Base-by-base conservation (phyloP, 106 monocot genomes). In the Acanthochlamys bracteata region DNA sequence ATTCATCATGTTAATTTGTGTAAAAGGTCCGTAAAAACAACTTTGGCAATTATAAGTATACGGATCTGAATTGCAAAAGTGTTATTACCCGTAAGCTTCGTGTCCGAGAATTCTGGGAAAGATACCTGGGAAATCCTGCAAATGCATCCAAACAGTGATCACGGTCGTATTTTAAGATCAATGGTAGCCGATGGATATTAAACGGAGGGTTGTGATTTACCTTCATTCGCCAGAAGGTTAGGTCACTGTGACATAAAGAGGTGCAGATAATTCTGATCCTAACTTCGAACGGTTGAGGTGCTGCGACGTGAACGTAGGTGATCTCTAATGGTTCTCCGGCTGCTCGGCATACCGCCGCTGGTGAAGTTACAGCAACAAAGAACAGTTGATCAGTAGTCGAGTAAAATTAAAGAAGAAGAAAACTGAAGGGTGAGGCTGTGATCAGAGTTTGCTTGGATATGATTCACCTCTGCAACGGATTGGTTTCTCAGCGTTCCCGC, bases 71-170 rank as follows among this genome's bases (percentile, higher is more conserved):
- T n/a, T n/a, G n/a, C n/a, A n/a, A n/a, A n/a, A n/a, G n/a, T n/a
- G n/a, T n/a, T n/a, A n/a, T n/a, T 79, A 94, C 95, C 95, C 95
- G 71, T 75, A 67, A 0, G 95, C 86, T 42, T 95, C 95, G 66
- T 95, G 95, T 9, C 95, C 95, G 27, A 87, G 69, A 21, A 95
- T 87, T 40, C 64, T 64, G 7, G 95, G 95, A 57, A 79, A 84
- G 41, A 68, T 9, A 20, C 15, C 76, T 0, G 81, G 76, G 74
- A 73, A 69, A n/a, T 63, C 70, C 83, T 83, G 69, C 0, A 15
- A 17, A 19, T 16, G 14, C 11, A 46, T 14, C 13, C 2, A 19
- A 51, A 51, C 51, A 51, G 10, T 8, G 45, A 46, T 10, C 8
- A 46, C 14, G 8, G 14, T 46, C 45, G 14, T 8, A 46, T 10